A percentile compares a stretch with the other conserved stretches of the same genome.
Conservation (phyloP, 1,284 basidiomycete genomes). For the Cryptococcus jaspeensis region DNA sequence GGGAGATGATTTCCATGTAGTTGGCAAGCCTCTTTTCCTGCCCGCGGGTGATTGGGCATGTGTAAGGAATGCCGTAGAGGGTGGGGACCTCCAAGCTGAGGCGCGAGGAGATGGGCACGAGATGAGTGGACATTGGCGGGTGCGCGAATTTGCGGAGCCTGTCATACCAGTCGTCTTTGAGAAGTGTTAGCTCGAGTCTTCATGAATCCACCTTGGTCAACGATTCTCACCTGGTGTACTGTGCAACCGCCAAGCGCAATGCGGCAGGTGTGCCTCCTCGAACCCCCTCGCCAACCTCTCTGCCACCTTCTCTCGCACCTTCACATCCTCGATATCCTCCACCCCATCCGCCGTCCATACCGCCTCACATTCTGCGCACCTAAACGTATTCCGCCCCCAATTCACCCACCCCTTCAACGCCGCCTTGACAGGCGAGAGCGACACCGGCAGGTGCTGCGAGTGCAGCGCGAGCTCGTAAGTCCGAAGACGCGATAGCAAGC, state of each 20-base stretch:
- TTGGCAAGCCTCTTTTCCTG: not conserved
- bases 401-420: constrained; percentile 37
- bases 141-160: constrained; percentile 27
- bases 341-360: constrained; percentile 17
- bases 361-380: constrained; percentile 23
- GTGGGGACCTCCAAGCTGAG: constrained; percentile 19
- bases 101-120: constrained; percentile 23
- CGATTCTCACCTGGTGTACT: constrained; percentile 20
- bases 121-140: constrained; percentile 24
- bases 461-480: constrained; percentile 28
- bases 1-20: not conserved
- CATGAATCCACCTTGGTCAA: not conserved
- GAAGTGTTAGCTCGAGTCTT: not conserved
- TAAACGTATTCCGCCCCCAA: constrained; percentile 16
- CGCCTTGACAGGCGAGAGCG: constrained; percentile 19
- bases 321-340: constrained; percentile 23
- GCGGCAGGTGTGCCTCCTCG: constrained; percentile 18
- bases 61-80: not conserved
- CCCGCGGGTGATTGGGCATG: not conserved
- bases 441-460: constrained; percentile 10
- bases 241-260: constrained; percentile 33
- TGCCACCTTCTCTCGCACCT: constrained; percentile 27
- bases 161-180: constrained; percentile 19
- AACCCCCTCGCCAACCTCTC: constrained; percentile 22
- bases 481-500: constrained; percentile 33